Base-by-base conservation (phyloP, 495 filamentous ascomycete species). In the Hypoxylon perforatum region DNA sequence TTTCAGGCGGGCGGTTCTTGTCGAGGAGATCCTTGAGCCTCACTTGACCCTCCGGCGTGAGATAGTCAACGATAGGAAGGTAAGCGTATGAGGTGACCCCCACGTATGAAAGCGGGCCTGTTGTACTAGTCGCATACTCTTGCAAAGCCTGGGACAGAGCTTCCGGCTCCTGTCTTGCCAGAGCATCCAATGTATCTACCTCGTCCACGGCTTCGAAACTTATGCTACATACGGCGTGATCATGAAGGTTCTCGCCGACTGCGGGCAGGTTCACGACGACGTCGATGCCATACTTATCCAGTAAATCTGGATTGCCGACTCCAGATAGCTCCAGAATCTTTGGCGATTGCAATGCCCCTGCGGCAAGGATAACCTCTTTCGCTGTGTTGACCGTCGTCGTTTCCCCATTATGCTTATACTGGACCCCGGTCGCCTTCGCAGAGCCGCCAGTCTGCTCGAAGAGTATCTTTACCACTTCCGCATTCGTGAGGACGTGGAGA, bases 71-170 rank as follows among this genome's bases (percentile, higher is more conserved):
- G n/a, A 70, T 48, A 1, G 70, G 70, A 79, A 90, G 91, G 76
- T 92, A 90, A 85, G 92, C 91, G 87, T 91, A 92, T 45, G 92
- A 70, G 67, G 92, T 87, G 60, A 87, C 86, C 35, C 86, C 85
- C 30, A 83, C 82, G 57, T 84, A 82, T 61, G 91, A 87, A 21
- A 81, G 76, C 9, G 74, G 53, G 9, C 63, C 73, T 22, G 61
- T 61, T 1, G 47, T 46, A 11, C 28, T 33, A 7, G 73, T 44
- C 21, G 49, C 39, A 25, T 65, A 73, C 38, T 58, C 66, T 2
- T 54, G 7, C 42, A 61, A 61, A 38, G 70, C 71, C 30, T 64
- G 42, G 18, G 80, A 82, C n/a, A 86, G 81, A 7, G 88, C 87
- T 56, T 87, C 85, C 17, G 83, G 80, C 19, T 78, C 69, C 69